Conservation (phyloP, 75 land plant genomes). For the Gnetum montanum region DNA sequence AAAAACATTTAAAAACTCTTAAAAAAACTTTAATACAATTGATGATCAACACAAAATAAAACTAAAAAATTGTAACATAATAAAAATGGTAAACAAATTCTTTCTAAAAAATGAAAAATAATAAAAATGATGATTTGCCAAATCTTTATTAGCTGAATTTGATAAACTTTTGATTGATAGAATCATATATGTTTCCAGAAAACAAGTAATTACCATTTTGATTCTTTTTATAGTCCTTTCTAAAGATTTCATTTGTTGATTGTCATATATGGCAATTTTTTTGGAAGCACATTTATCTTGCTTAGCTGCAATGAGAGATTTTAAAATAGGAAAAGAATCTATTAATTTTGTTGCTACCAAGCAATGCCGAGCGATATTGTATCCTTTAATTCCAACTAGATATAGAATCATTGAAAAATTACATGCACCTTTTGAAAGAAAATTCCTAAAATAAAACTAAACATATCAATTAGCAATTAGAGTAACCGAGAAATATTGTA, state of each 20-base stretch:
- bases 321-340: conserved; percentile 19
- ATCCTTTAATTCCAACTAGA: conserved; percentile 82
- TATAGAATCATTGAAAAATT: too few relatives aligned
- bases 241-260: conserved; percentile 6
- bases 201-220: conserved; percentile 48
- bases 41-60: background rate
- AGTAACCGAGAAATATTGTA: too few relatives aligned
- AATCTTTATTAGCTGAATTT: too few relatives aligned
- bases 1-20: background rate
- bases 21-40: background rate
- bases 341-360: conserved; percentile 60
- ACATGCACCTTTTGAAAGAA: too few relatives aligned
- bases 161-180: too few relatives aligned
- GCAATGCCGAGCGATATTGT: conserved; percentile 93
- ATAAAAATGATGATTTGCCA: too few relatives aligned
- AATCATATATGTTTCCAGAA: too few relatives aligned
- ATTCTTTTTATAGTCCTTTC: conserved; percentile 8
- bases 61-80: too few relatives aligned
- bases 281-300: conserved; percentile 43
- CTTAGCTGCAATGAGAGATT: conserved; percentile 19
- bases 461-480: background rate
- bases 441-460: background rate
- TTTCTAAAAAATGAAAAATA: too few relatives aligned
- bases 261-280: conserved; percentile 37
- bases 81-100: too few relatives aligned